A percentile compares a stretch with the other conserved stretches of the same genome.
Conservation (phyloP, 1,139 yeast species). For the Pneumocystis jirovecii region DNA sequence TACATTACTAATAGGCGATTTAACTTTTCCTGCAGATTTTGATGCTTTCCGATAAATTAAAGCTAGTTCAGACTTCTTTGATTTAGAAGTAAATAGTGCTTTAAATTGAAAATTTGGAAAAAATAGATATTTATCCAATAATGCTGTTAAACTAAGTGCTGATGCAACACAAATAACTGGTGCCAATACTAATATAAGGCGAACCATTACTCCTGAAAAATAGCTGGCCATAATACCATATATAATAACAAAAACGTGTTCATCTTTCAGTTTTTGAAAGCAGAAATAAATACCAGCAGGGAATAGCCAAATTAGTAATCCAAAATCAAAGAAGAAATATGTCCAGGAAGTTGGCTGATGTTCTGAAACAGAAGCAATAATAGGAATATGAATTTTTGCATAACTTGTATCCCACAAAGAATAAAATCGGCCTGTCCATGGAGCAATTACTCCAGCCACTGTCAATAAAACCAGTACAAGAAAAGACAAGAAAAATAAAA, state of each 20-base stretch:
- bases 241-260: slow-evolving; percentile 82
- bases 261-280: slow-evolving; percentile 79
- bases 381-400: slow-evolving; percentile 96
- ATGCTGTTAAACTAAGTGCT: slow-evolving; percentile 71
- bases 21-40: neutral
- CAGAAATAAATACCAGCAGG: slow-evolving; percentile 91
- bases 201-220: slow-evolving; percentile 98
- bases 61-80: slow-evolving; percentile 5
- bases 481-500: slow-evolving; percentile 48
- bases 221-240: slow-evolving; percentile 86
- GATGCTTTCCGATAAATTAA: slow-evolving; percentile 3
- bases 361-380: slow-evolving; percentile 96
- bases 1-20: neutral
- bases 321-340: slow-evolving; percentile 86
- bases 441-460: slow-evolving; percentile 86
- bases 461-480: slow-evolving; percentile 66
- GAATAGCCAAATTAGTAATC: slow-evolving; percentile 89
- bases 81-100: neutral
- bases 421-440: slow-evolving; percentile 99
- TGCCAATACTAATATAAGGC: slow-evolving; percentile 91
- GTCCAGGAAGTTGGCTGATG: slow-evolving; percentile 99
- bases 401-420: slow-evolving; percentile 96
- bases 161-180: slow-evolving; percentile 89
- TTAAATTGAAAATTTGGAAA: slow-evolving; percentile 1
- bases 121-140: slow-evolving; percentile 64